Conservation (phyloP, 257 asterid genomes). For the Anisodus acutangulus region DNA sequence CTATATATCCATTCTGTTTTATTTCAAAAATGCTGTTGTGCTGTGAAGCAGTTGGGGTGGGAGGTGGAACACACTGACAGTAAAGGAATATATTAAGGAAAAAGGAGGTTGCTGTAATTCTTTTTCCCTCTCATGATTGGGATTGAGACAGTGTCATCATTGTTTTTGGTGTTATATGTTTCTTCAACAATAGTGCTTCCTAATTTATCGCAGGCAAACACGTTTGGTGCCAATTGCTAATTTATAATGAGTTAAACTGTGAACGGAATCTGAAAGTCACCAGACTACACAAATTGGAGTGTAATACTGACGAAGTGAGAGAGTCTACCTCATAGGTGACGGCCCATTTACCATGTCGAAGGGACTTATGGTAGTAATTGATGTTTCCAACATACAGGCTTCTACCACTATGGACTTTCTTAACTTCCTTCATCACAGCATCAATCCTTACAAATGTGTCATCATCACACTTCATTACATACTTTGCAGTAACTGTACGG, state of each 20-base stretch:
- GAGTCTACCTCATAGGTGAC: slow-evolving; percentile 84
- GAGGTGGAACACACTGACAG: not conserved
- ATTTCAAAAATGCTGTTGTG: not conserved
- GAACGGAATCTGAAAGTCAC: not conserved
- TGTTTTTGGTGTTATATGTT: not conserved
- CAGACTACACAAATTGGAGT: not conserved
- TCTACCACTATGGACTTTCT: slow-evolving; percentile 54
- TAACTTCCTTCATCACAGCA: slow-evolving; percentile 74
- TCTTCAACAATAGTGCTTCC: not conserved
- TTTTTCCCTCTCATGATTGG: not conserved
- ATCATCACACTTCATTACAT: slow-evolving; percentile 95
- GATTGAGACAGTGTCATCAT: not conserved
- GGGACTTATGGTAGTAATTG: slow-evolving; percentile 89
- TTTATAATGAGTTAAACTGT: not conserved
- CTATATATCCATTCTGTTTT: not conserved
- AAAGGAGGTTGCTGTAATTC: not conserved
- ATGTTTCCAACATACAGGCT: slow-evolving; percentile 88
- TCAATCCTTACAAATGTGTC: slow-evolving; percentile 95
- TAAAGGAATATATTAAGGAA: not conserved
- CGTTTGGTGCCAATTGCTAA: not conserved
- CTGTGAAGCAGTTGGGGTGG: not conserved
- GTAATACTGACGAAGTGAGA: slow-evolving; percentile 3
- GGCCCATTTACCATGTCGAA: slow-evolving; percentile 98
- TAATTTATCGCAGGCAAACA: not conserved
- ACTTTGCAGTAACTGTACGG: slow-evolving; percentile 66